Conservation (phyloP, 345 rosid species). For the Durio zibethinus region DNA sequence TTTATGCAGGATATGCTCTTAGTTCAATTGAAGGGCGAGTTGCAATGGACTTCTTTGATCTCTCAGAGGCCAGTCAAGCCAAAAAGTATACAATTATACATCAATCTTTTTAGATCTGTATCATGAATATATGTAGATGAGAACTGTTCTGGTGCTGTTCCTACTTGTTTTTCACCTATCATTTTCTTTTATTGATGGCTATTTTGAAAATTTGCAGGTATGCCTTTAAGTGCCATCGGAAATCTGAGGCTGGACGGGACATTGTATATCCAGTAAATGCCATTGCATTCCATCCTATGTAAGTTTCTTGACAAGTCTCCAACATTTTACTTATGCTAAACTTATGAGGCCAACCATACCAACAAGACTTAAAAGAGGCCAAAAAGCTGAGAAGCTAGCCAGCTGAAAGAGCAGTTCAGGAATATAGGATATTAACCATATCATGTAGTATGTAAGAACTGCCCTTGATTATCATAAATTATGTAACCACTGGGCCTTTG, state of each 20-base stretch:
- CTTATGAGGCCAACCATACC: not conserved
- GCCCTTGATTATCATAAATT: not conserved
- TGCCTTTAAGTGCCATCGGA: conserved; percentile 98
- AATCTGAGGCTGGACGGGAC: conserved; percentile 96
- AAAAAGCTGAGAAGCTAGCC: not conserved
- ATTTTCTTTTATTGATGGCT: conserved; percentile 2
- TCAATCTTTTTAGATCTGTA: not conserved
- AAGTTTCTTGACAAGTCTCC: conserved; percentile 31
- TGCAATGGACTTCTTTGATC: conserved; percentile 95
- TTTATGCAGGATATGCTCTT: conserved; percentile 86
- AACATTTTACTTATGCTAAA: not conserved
- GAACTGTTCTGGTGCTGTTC: not conserved
- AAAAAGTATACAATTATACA: conserved; percentile 85
- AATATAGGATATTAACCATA: not conserved
- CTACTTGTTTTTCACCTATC: not conserved
- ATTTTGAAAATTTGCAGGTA: conserved; percentile 48
- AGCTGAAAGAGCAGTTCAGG: not conserved
- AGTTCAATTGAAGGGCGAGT: conserved; percentile 97
- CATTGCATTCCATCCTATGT: conserved; percentile 97
- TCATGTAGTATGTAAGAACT: not conserved
- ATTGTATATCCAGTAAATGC: conserved; percentile 94
- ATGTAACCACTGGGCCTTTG: not conserved
- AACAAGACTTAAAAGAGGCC: not conserved
- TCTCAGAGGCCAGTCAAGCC: conserved; percentile 85
- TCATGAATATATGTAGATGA: not conserved